Conservation (phyloP, 78 protist species). For the Dictyostelium brefeldianum region DNA sequence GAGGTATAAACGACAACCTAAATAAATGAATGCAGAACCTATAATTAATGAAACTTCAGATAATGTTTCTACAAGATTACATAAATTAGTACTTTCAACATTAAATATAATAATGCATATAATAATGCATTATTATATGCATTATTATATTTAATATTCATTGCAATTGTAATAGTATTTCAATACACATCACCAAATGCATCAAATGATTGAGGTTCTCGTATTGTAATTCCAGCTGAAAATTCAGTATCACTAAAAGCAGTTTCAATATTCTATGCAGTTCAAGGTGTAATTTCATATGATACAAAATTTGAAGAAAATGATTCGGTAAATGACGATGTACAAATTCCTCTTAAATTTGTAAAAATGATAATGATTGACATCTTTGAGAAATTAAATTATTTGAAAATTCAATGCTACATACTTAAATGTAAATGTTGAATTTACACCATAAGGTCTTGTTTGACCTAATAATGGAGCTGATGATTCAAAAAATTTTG, state of each 20-base stretch:
- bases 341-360: neutral
- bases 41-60: neutral
- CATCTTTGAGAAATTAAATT: constrained; percentile 4
- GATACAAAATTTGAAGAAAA: constrained; percentile 18
- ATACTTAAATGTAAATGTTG: neutral
- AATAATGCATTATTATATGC: no score
- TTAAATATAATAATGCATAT: no score
- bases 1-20: neutral
- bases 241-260: neutral
- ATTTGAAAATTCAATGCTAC: neutral
- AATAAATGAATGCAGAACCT: neutral
- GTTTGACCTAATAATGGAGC: constrained; percentile 7
- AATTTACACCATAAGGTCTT: neutral
- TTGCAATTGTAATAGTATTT: neutral
- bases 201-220: no score
- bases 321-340: neutral
- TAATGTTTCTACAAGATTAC: neutral
- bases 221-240: neutral
- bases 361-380: neutral
- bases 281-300: neutral
- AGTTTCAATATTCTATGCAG: neutral
- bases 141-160: neutral
- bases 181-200: neutral
- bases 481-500: constrained; percentile 24
- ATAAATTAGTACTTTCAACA: neutral